A percentile compares a stretch with the other conserved stretches of the same genome.
Conservation (phyloP, 2,329 filamentous ascomycete genomes). For the Xylariaceae sp. region DNA sequence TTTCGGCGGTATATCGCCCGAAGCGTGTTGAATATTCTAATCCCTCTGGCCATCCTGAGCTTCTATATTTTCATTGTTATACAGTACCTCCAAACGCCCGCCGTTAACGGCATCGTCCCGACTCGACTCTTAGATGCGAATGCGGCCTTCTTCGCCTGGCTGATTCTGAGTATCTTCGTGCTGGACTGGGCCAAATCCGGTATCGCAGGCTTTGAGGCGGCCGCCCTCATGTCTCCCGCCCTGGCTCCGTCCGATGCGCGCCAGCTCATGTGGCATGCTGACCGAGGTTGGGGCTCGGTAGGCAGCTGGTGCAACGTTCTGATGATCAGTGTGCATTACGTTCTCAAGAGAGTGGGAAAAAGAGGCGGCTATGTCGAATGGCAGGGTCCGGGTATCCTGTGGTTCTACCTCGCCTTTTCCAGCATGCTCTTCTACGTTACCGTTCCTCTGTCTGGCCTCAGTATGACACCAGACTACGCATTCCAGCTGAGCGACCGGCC, state of each 20-base stretch:
- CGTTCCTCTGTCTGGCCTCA: slow-evolving; percentile 5
- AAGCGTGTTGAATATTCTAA: background rate
- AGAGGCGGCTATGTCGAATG: background rate
- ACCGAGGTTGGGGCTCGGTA: slow-evolving; percentile 1
- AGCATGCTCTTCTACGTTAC: slow-evolving; percentile 3
- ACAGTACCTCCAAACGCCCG: slow-evolving; percentile 1
- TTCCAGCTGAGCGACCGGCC: slow-evolving; percentile 2
- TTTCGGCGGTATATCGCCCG: background rate
- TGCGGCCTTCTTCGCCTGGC: slow-evolving; percentile 3
- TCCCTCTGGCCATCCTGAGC: background rate
- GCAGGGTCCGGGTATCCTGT: slow-evolving; percentile 1
- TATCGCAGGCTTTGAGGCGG: slow-evolving; percentile 6
- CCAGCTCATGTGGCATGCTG: slow-evolving; percentile 5
- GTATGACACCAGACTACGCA: background rate
- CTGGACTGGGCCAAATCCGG: slow-evolving; percentile 6
- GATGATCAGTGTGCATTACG: background rate
- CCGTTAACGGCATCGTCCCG: slow-evolving; percentile 5
- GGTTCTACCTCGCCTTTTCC: slow-evolving; percentile 4
- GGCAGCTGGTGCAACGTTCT: background rate
- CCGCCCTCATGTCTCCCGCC: background rate
- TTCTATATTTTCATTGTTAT: slow-evolving; percentile 6
- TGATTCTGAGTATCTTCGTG: slow-evolving; percentile 5
- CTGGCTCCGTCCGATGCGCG: slow-evolving; percentile 3
- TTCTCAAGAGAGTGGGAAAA: background rate
- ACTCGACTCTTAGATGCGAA: slow-evolving; percentile 3